Evolutionary conservation across 106 monocot species (phyloP).

Genomic region (Iris macrosiphon): DNA sequence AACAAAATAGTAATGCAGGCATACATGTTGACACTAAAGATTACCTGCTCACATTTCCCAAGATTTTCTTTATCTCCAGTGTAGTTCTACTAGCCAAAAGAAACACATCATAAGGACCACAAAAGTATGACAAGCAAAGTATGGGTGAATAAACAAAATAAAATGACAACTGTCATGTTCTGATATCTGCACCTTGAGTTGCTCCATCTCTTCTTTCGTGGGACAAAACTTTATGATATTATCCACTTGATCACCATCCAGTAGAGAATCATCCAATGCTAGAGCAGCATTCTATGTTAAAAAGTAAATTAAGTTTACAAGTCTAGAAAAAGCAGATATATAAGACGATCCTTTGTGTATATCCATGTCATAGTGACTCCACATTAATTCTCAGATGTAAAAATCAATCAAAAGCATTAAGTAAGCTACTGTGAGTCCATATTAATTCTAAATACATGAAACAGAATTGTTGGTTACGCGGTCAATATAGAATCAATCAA

Average conservation of each 20-base stretch:
- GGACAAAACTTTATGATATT: conserved; percentile 83
- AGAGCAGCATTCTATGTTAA: conserved; percentile 54
- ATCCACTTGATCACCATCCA: conserved; percentile 83
- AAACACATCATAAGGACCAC: conserved; percentile 4
- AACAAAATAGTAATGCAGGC: conserved; percentile 2
- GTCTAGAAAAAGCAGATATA: neutral
- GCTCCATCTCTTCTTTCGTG: too few species aligned
- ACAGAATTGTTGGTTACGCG: too few species aligned
- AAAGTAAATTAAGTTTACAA: too few species aligned
- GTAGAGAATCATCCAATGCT: conserved; percentile 78
- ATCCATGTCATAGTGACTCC: too few species aligned
- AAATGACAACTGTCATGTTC: neutral
- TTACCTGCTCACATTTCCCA: conserved; percentile 67
- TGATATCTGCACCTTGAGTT: conserved; percentile 51
- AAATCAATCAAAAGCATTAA: too few species aligned
- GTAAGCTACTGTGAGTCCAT: too few species aligned
- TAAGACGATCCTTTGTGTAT: too few species aligned
- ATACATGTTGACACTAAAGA: neutral
- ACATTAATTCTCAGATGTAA: too few species aligned
- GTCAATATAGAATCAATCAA: too few species aligned
- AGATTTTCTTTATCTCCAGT: conserved; percentile 70
- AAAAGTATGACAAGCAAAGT: neutral
- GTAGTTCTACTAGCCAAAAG: conserved; percentile 42
- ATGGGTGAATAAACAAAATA: conserved; percentile 1
- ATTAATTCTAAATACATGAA: too few species aligned